These are phyloP conservation scores for Russula vinacea DNA, from an alignment of 768 basidiomycete species.

Conservation along the genomic window DNA sequence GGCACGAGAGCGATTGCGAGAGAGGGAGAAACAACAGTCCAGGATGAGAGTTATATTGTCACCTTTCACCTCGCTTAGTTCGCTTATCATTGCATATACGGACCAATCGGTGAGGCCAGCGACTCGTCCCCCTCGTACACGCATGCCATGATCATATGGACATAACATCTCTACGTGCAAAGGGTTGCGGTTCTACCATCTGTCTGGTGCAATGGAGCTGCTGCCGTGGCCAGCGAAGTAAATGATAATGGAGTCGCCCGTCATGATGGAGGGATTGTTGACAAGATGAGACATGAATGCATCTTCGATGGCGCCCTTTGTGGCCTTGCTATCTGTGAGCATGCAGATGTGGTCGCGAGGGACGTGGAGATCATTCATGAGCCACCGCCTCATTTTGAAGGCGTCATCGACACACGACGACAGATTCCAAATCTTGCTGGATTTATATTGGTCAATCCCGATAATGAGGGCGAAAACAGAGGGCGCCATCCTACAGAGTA, in stretches of 20 bases:
- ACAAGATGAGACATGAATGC: constrained; percentile 59
- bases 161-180: constrained; percentile 57
- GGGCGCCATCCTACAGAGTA: constrained; percentile 37
- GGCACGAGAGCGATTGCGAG: constrained; percentile 40
- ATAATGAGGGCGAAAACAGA: constrained; percentile 64
- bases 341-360: constrained; percentile 55
- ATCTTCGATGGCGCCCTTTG: constrained; percentile 59
- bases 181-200: constrained; percentile 52
- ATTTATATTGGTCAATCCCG: constrained; percentile 68
- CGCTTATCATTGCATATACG: constrained; percentile 55
- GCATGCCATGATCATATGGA: constrained; percentile 62
- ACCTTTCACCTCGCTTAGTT: constrained; percentile 56
- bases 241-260: constrained; percentile 61
- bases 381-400: constrained; percentile 54
- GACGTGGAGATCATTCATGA: constrained; percentile 54
- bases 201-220: constrained; percentile 51
- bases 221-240: constrained; percentile 78
- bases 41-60: constrained; percentile 68
- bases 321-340: constrained; percentile 57
- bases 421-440: constrained; percentile 57
- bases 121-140: constrained; percentile 44
- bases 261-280: constrained; percentile 56
- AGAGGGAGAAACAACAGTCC: constrained; percentile 58
- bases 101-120: constrained; percentile 69
- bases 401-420: constrained; percentile 66